Conservation (phyloP, 116 monocot species). For the Dioscorea cayenensis region DNA sequence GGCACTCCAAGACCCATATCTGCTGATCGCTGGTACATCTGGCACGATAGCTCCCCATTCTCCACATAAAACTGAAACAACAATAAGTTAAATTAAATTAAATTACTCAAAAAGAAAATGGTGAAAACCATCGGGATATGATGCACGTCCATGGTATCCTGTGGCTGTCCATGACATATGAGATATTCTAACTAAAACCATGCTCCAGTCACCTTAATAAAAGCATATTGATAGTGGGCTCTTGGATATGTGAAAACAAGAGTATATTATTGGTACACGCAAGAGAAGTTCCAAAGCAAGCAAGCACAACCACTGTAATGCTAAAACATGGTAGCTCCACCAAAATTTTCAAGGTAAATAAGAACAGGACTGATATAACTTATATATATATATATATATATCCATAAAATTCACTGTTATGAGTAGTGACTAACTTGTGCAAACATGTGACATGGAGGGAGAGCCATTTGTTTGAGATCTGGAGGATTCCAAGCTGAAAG, state of each 20-base stretch:
- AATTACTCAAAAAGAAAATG: not conserved
- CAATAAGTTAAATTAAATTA: not conserved
- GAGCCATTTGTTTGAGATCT: constrained; percentile 91
- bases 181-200: too few relatives aligned
- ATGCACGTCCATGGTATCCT: not conserved
- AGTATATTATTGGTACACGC: too few relatives aligned
- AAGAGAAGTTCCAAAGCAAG: not conserved
- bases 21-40: constrained; percentile 97
- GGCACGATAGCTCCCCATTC: constrained; percentile 93
- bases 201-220: too few relatives aligned
- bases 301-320: not conserved
- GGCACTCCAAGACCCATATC: constrained; percentile 99
- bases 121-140: not conserved
- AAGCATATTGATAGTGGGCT: too few relatives aligned
- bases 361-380: not conserved
- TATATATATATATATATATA: not conserved
- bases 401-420: not conserved
- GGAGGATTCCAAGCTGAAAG: constrained; percentile 97
- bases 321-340: not conserved
- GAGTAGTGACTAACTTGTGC: constrained; percentile 61
- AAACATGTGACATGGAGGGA: constrained; percentile 99
- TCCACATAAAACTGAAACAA: constrained; percentile 80
- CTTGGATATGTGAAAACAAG: too few relatives aligned
- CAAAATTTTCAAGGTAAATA: too few relatives aligned
- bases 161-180: too few relatives aligned